Conservation (phyloP, 495 filamentous ascomycete species). For the Penicillium flavigenum region DNA sequence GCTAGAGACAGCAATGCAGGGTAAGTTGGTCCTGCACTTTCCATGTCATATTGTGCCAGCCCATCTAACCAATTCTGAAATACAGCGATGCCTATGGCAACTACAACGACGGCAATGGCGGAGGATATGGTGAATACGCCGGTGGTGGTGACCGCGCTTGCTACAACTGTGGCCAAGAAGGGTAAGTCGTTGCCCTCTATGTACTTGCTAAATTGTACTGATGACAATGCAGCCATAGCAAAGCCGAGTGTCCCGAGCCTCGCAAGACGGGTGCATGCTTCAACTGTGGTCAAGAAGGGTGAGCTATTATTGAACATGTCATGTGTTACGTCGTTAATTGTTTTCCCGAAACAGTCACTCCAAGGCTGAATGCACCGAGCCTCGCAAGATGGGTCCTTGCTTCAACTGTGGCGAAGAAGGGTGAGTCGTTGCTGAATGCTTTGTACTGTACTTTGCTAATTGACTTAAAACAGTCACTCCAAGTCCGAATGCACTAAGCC, state of each 20-base stretch:
- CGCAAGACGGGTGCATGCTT: slow-evolving; percentile 55
- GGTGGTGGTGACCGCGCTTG: slow-evolving; percentile 44
- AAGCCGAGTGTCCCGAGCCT: slow-evolving; percentile 12
- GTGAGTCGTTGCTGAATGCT: not conserved
- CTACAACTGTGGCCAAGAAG: slow-evolving; percentile 76
- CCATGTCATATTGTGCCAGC: slow-evolving; percentile 13
- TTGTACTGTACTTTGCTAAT: not conserved
- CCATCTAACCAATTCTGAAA: not conserved
- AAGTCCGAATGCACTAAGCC: slow-evolving; percentile 69
- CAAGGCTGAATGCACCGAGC: slow-evolving; percentile 13
- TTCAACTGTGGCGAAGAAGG: slow-evolving; percentile 24
- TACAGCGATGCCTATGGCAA: not conserved
- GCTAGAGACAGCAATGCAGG: not conserved
- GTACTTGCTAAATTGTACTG: not conserved
- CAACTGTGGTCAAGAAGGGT: slow-evolving; percentile 77
- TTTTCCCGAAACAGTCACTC: slow-evolving; percentile 1
- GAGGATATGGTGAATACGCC: not conserved
- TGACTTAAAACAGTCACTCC: slow-evolving; percentile 33
- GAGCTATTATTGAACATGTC: slow-evolving; percentile 21
- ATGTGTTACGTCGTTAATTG: not conserved
- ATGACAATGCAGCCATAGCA: slow-evolving; percentile 8
- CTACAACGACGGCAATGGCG: not conserved
- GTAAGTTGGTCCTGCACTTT: slow-evolving; percentile 32
- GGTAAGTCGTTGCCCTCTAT: slow-evolving; percentile 47
- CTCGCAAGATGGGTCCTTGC: slow-evolving; percentile 11